A percentile compares a stretch with the other conserved stretches of the same genome.
These are phyloP conservation scores for Rhodosporidiobolus sp. DNA, from an alignment of 768 basidiomycete genomes.

Conservation along the genomic window DNA sequence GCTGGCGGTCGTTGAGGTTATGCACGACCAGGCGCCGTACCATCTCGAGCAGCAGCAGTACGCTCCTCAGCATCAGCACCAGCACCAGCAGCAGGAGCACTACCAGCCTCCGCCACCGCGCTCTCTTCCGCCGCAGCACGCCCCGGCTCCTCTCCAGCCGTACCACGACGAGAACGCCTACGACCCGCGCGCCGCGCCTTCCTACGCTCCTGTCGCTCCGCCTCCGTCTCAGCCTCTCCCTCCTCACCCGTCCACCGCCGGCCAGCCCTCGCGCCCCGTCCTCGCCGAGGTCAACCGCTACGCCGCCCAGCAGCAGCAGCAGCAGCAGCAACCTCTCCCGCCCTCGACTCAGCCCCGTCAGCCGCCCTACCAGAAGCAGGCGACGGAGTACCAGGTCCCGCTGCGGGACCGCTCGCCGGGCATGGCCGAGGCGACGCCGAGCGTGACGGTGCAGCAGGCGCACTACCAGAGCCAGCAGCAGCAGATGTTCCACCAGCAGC, in stretches of 20 bases:
- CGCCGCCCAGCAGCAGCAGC: background rate
- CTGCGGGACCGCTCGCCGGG: slow-evolving; percentile 35
- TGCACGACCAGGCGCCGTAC: background rate
- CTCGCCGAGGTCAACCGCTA: slow-evolving; percentile 34
- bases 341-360: slow-evolving; percentile 2
- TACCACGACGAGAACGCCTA: slow-evolving; percentile 37
- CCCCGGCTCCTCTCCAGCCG: background rate
- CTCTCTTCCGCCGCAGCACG: background rate
- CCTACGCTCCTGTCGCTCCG: background rate
- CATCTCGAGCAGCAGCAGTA: background rate
- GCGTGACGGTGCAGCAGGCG: slow-evolving; percentile 31
- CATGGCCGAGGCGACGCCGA: slow-evolving; percentile 35
- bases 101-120: background rate
- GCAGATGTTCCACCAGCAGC: slow-evolving; percentile 15
- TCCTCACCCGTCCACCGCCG: background rate
- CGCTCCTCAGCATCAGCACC: background rate
- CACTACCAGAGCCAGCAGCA: slow-evolving; percentile 25
- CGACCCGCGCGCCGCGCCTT: background rate
- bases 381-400: slow-evolving; percentile 24
- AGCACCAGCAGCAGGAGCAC: background rate
- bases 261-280: background rate
- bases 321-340: background rate
- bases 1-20: background rate
- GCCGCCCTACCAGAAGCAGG: slow-evolving; percentile 3
- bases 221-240: background rate